phyloP scores from a whole-genome alignment of 352 stramenopile genomes.

The Aphanomyces astaci region DNA sequence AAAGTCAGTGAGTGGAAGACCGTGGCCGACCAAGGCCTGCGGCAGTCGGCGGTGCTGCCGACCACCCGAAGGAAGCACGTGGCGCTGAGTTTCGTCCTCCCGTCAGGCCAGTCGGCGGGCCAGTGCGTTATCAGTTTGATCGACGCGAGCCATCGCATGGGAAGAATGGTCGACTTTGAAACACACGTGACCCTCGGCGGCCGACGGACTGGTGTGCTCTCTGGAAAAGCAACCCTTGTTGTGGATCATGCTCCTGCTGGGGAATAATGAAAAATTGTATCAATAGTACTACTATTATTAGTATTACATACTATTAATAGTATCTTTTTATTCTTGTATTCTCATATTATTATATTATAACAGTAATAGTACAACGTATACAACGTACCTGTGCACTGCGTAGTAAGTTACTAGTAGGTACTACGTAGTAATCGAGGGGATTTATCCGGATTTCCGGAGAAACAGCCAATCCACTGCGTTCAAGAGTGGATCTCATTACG shows the following conservation, averaged over 20 bases:
- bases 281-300: too few species aligned
- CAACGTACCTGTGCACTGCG: too few species aligned
- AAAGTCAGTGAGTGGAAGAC: background rate
- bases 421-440: too few species aligned
- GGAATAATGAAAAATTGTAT: too few species aligned
- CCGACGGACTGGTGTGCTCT: conserved; percentile 2
- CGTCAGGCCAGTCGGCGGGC: background rate
- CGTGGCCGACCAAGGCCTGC: background rate
- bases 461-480: background rate
- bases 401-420: too few species aligned
- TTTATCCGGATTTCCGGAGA: background rate
- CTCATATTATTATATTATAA: too few species aligned
- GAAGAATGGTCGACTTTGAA: background rate
- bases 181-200: background rate
- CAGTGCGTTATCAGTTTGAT: conserved; percentile 17
- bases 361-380: too few species aligned
- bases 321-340: too few species aligned
- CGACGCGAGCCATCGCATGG: background rate
- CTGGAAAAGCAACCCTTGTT: conserved; percentile 12
- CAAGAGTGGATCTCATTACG: background rate
- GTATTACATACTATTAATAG: too few species aligned
- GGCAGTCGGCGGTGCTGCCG: conserved; percentile 9
- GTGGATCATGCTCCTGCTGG: too few species aligned
- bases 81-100: conserved; percentile 4
- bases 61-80: conserved; percentile 6